Evolutionary conservation across 805 yeast genomes (phyloP).

Genomic region (Candida quercuum): DNA sequence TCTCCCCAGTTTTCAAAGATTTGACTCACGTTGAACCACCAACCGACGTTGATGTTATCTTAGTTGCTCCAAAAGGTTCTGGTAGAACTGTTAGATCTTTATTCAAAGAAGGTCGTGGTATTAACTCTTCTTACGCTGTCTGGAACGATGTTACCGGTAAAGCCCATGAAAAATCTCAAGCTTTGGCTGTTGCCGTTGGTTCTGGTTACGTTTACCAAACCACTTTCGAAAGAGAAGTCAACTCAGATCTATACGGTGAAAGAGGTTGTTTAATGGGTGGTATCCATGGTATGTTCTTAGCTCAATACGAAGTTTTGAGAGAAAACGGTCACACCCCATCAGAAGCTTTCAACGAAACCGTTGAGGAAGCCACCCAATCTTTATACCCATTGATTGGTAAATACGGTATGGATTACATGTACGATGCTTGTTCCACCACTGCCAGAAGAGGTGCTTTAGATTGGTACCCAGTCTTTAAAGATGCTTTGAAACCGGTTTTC

Average conservation of each 20-base stretch:
- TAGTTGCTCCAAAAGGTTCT: conserved; percentile 99
- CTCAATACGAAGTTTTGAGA: conserved; percentile 99
- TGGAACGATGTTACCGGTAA: conserved; percentile 99
- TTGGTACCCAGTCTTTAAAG: conserved; percentile 99
- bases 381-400: conserved; percentile 98
- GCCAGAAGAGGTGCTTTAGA: conserved; percentile 99
- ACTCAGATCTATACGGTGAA: conserved; percentile 99
- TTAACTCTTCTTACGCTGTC: conserved; percentile 98
- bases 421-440: conserved; percentile 99
- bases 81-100: conserved; percentile 99
- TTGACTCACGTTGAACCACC: conserved; percentile 97
- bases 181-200: conserved; percentile 98
- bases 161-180: conserved; percentile 99
- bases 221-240: conserved; percentile 98
- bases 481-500: conserved; percentile 97
- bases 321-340: conserved; percentile 99
- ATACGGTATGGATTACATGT: conserved; percentile 99
- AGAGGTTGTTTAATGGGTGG: conserved; percentile 99
- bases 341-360: conserved; percentile 99
- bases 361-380: conserved; percentile 99
- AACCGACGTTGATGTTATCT: conserved; percentile 88
- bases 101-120: conserved; percentile 99
- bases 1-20: conserved; percentile 98
- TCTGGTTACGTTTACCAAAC: conserved; percentile 99
- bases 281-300: conserved; percentile 99